Percentiles rank a stretch among this genome's conserved stretches.
Evolutionary conservation across 1,284 basidiomycete genomes (phyloP).

Genomic region (Trametes pubescens): DNA sequence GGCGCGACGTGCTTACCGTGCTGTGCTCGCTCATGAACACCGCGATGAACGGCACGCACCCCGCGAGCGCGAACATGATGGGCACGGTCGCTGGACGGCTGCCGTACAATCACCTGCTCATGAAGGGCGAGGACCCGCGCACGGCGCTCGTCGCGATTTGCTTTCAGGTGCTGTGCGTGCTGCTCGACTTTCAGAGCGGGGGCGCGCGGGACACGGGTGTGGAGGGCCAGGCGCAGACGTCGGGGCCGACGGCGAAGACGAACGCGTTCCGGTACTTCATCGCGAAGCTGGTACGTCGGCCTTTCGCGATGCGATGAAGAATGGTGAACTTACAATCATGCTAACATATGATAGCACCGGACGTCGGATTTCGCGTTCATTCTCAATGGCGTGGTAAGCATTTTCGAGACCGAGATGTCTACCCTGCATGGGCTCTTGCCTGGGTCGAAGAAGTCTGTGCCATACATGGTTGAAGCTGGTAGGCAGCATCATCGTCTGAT

Average conservation of each 20-base stretch:
- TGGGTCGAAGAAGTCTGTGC: slow-evolving; percentile 81
- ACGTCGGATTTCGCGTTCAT: slow-evolving; percentile 88
- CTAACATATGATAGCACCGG: slow-evolving; percentile 68
- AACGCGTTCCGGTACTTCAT: slow-evolving; percentile 93
- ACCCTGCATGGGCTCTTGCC: slow-evolving; percentile 81
- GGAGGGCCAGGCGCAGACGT: slow-evolving; percentile 53
- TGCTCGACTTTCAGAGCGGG: slow-evolving; percentile 86
- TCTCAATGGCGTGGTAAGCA: slow-evolving; percentile 73
- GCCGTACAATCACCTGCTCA: slow-evolving; percentile 91
- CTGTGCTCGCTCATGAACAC: slow-evolving; percentile 93
- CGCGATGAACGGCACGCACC: slow-evolving; percentile 72
- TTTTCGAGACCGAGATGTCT: slow-evolving; percentile 79
- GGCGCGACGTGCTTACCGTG: slow-evolving; percentile 85
- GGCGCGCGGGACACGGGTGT: slow-evolving; percentile 60
- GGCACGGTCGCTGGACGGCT: slow-evolving; percentile 72
- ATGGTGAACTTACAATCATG: neutral
- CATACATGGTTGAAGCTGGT: slow-evolving; percentile 86
- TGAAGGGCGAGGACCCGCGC: slow-evolving; percentile 83
- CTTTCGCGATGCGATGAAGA: neutral
- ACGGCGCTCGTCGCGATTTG: slow-evolving; percentile 75
- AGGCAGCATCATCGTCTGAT: slow-evolving; percentile 40
- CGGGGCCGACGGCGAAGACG: slow-evolving; percentile 69
- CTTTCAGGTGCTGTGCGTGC: slow-evolving; percentile 77
- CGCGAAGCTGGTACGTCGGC: slow-evolving; percentile 74
- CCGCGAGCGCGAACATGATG: slow-evolving; percentile 56